These are phyloP conservation scores for Papiliotrema nemorosa DNA, from an alignment of 1,284 basidiomycete species.

Conservation along the genomic window DNA sequence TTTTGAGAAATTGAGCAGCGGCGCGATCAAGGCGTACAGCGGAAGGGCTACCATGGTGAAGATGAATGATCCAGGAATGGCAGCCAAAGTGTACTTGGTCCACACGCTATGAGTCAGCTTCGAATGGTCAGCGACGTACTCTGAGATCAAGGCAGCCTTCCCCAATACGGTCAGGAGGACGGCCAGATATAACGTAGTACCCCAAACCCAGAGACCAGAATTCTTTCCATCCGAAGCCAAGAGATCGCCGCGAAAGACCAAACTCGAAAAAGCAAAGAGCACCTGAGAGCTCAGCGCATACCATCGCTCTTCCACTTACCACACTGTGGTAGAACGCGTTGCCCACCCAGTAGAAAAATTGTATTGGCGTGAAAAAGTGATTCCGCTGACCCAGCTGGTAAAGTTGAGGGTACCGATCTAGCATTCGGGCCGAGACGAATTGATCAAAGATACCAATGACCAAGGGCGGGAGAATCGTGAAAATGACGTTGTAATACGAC, in stretches of 20 bases:
- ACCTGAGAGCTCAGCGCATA: conserved; percentile 54
- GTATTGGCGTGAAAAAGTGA: conserved; percentile 82
- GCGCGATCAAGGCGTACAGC: conserved; percentile 83
- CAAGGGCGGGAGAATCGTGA: conserved; percentile 90
- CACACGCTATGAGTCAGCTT: conserved; percentile 67
- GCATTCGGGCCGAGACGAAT: conserved; percentile 91
- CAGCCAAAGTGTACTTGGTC: conserved; percentile 97
- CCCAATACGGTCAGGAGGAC: conserved; percentile 93
- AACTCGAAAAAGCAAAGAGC: conserved; percentile 80
- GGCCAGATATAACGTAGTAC: conserved; percentile 87
- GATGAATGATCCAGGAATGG: conserved; percentile 92
- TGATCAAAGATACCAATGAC: conserved; percentile 98
- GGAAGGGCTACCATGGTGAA: conserved; percentile 95
- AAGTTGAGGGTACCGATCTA: conserved; percentile 95
- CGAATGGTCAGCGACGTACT: conserved; percentile 63
- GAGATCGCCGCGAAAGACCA: conserved; percentile 88
- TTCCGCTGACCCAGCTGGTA: conserved; percentile 91
- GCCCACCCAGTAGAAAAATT: conserved; percentile 93
- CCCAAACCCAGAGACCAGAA: conserved; percentile 97
- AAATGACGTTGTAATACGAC: conserved; percentile 87
- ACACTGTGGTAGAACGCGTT: conserved; percentile 94
- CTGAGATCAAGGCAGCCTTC: conserved; percentile 94
- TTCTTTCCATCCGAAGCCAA: conserved; percentile 75
- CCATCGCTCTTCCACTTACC: conserved; percentile 54
- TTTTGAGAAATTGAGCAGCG: conserved; percentile 77